These are phyloP conservation scores for Fusarium nygamai DNA, from an alignment of 2,329 filamentous ascomycete genomes.

Conservation along the genomic window DNA sequence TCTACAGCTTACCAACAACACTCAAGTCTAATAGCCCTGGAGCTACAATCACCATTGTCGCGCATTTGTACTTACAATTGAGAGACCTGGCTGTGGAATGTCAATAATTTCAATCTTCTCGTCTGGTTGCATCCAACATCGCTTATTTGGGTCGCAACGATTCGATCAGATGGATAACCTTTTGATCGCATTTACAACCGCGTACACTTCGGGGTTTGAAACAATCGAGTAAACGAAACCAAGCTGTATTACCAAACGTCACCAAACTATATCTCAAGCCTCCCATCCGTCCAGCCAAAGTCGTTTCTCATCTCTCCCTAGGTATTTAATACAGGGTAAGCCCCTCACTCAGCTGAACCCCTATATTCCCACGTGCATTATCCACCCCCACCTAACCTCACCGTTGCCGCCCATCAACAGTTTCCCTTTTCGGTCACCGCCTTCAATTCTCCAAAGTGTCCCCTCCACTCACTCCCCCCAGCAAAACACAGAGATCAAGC, in stretches of 20 bases:
- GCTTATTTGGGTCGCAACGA: background rate
- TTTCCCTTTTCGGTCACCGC: slow-evolving; percentile 37
- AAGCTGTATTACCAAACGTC: background rate
- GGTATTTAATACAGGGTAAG: slow-evolving; percentile 25
- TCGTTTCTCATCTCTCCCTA: background rate
- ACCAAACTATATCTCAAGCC: background rate
- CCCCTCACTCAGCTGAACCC: slow-evolving; percentile 14
- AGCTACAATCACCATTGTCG: background rate
- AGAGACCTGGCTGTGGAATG: too few relatives aligned
- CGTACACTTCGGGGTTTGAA: background rate
- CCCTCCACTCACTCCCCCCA: slow-evolving; percentile 19
- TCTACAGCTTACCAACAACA: background rate
- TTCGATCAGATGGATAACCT: background rate
- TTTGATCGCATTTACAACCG: background rate
- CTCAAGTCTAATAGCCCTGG: too few relatives aligned
- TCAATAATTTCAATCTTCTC: too few relatives aligned
- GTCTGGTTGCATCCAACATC: background rate
- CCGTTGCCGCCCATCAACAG: slow-evolving; percentile 17
- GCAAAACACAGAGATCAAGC: slow-evolving; percentile 16
- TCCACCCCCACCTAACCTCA: slow-evolving; percentile 15
- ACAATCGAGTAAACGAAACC: background rate
- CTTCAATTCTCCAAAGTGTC: slow-evolving; percentile 38
- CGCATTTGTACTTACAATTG: too few relatives aligned
- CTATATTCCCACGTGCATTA: slow-evolving; percentile 29
- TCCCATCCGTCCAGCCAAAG: background rate